Base-by-base conservation (phyloP, 2,329 filamentous ascomycete species). In the Diplodia intermedia region DNA sequence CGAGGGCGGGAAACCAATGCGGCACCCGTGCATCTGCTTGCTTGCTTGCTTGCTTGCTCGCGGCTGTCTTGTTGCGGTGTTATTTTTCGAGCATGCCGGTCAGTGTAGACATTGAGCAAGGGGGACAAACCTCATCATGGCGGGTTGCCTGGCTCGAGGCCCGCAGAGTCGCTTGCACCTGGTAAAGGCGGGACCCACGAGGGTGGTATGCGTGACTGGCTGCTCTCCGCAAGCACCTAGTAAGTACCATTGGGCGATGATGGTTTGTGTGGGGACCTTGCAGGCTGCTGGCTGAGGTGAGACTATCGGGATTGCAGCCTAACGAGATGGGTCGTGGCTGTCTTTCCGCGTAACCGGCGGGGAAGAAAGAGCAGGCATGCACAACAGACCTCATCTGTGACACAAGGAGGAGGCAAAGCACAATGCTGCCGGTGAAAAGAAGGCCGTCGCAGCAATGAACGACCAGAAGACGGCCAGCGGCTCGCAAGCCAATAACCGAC, bases 201-300 rank as follows among this genome's bases (percentile, higher is more conserved):
- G 50, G 50, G 6, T 14, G 23, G 43, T 9, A 14, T 20, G 43
- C 43, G 43, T 47, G 18, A 20, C 18, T 20, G 43, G 18, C 18
- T 47, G 8, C 15, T n/a, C 15, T 47, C 15, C 18, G 40, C 43
- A 11, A n/a, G 40, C 15, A 20, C 18, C 29, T 8, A 20, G 53
- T 4, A 29, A n/a, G 29, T 33, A n/a, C 2, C 9, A 33, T 36
- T 33, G 53, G 31, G 53, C 53, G 53, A n/a, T n/a, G 53, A n/a
- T n/a, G 26, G 9, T 4, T 20, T 29, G 36, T n/a, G 56, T 47
- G 38, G 38, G 36, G 43, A 61, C 40, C 40, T 50, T 49, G 29
- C 53, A 55, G 29, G 53, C 26, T n/a, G 31, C 26, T n/a, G n/a
- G 57, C 57, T 61, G 57, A 61, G 15, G 57, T 61, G 57, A 61